Evolutionary conservation across 306 rosid species (phyloP).

Genomic region (Acacia acuminata): DNA sequence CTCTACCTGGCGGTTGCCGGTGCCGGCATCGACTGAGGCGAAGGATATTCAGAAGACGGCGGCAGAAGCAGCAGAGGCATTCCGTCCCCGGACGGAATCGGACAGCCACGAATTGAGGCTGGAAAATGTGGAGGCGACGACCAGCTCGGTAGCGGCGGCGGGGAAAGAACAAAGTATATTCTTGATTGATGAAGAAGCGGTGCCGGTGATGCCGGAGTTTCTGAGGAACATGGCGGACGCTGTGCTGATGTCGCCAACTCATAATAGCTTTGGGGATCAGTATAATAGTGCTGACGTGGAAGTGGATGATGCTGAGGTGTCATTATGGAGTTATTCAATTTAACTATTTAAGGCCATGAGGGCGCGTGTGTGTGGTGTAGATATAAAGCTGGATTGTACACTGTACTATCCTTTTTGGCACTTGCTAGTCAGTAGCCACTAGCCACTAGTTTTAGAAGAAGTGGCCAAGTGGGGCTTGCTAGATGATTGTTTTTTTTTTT

Average conservation of each 20-base stretch:
- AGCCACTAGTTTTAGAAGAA: background rate
- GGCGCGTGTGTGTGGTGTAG: background rate
- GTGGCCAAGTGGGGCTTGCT: background rate
- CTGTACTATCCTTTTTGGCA: background rate
- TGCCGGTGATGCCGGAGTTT: conserved; percentile 55
- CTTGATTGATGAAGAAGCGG: conserved; percentile 49
- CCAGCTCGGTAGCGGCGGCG: background rate
- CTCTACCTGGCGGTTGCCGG: conserved; percentile 57
- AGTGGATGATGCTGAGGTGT: conserved; percentile 45
- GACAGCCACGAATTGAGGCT: conserved; percentile 4
- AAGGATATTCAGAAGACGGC: conserved; percentile 80
- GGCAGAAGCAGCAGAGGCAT: conserved; percentile 60
- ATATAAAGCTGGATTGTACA: background rate
- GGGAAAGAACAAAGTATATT: conserved; percentile 23
- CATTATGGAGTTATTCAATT: conserved; percentile 71
- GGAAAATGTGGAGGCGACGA: background rate
- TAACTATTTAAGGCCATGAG: conserved; percentile 3
- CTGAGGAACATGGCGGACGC: conserved; percentile 57
- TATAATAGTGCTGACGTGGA: conserved; percentile 50
- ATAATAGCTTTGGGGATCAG: conserved; percentile 29
- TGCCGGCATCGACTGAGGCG: conserved; percentile 48
- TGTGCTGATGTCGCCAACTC: conserved; percentile 71
- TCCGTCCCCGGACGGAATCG: conserved; percentile 43
- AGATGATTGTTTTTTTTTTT: too few species aligned
- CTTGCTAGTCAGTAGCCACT: background rate